Evolutionary conservation across 1,284 basidiomycete genomes (phyloP).

Genomic region (Puccinia polysora): DNA sequence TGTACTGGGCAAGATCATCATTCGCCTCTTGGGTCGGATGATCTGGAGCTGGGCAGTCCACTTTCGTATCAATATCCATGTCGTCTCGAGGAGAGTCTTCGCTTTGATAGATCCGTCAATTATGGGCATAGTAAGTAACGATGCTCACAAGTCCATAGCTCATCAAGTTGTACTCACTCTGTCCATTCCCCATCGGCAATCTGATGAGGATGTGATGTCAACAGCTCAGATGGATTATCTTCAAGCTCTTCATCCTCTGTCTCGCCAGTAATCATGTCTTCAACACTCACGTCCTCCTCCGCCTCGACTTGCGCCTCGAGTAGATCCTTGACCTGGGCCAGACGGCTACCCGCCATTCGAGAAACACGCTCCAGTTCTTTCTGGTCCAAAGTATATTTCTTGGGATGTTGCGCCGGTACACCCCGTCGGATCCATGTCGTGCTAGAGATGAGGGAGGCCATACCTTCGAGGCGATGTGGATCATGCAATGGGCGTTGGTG

Average conservation of each 20-base stretch:
- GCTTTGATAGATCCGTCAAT: conserved; percentile 47
- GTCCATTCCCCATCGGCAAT: conserved; percentile 43
- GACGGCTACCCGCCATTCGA: conserved; percentile 75
- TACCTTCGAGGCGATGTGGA: no score
- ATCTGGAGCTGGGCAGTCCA: no score
- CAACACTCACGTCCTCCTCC: conserved; percentile 47
- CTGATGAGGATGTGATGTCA: no score
- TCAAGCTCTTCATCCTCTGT: conserved; percentile 47
- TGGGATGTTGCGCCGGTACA: conserved; percentile 68
- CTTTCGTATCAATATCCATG: conserved; percentile 56
- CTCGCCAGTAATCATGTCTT: conserved; percentile 47
- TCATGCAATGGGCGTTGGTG: no score
- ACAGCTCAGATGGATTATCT: conserved; percentile 46
- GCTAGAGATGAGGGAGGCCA: conserved; percentile 57
- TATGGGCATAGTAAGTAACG: conserved; percentile 28
- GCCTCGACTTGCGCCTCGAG: conserved; percentile 55
- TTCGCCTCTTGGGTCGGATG: conserved; percentile 54
- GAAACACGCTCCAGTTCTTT: conserved; percentile 84
- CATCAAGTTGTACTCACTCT: no score
- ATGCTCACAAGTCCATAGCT: no score
- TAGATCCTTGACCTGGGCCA: conserved; percentile 82
- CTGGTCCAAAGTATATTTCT: conserved; percentile 86
- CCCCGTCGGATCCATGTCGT: conserved; percentile 76
- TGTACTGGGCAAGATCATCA: conserved; percentile 83
- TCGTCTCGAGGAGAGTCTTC: conserved; percentile 54